Conservation (phyloP, 371 early-diverging fungal genomes). For the Mortierella sp. region DNA sequence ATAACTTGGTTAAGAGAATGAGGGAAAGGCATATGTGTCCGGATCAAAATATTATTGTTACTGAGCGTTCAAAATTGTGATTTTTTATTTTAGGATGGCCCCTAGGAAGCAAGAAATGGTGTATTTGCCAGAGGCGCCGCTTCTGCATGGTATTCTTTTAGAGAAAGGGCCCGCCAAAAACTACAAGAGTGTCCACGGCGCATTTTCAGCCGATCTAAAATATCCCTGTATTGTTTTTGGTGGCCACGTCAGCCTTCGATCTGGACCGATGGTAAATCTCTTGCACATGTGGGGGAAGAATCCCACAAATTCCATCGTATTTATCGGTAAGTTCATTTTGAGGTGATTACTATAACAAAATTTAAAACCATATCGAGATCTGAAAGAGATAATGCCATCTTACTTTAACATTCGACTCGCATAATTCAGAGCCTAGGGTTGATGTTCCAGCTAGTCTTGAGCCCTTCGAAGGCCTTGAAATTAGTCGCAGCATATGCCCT, state of each 20-base stretch:
- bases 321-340: conserved; percentile 55
- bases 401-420: background rate
- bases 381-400: background rate
- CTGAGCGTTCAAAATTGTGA: background rate
- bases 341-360: background rate
- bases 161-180: conserved; percentile 60
- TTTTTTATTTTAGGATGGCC: conserved; percentile 68
- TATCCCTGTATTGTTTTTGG: conserved; percentile 79
- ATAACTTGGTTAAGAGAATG: background rate
- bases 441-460: conserved; percentile 41
- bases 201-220: conserved; percentile 56
- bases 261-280: conserved; percentile 60
- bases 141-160: conserved; percentile 67
- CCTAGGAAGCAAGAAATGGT: conserved; percentile 66
- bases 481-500: conserved; percentile 34
- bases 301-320: conserved; percentile 58
- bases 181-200: conserved; percentile 57
- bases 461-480: conserved; percentile 38
- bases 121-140: conserved; percentile 68
- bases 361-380: background rate
- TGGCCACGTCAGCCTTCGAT: conserved; percentile 64
- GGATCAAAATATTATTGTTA: background rate
- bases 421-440: conserved; percentile 33
- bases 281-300: conserved; percentile 61
- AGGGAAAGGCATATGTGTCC: background rate